Base-by-base conservation (phyloP, 495 filamentous ascomycete genomes). In the Tetracladium marchalianum region DNA sequence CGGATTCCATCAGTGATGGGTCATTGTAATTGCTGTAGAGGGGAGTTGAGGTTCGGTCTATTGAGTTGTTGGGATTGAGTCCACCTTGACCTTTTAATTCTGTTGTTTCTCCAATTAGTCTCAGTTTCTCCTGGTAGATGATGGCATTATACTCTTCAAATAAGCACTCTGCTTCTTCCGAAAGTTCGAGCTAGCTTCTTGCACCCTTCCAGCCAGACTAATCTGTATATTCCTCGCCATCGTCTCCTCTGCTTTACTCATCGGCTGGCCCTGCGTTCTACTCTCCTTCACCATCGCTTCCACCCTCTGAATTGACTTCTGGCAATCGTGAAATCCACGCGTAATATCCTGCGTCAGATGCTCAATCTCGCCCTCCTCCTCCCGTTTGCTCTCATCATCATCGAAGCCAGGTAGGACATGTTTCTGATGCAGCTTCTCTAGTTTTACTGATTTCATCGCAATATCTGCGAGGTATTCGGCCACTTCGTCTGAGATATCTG, bases 141-240 rank as follows among this genome's bases (percentile, higher is more conserved):
- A n/a, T n/a, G n/a, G n/a, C n/a, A n/a, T 43, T 72, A 49, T 69
- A 95, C 90, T 97, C 60, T 90, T 95, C 44, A 98, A 66, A 65
- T 98, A 98, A 35, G 82, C 85, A 63, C 88, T 88, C 67, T 98
- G 92, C 66, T 95, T 96, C 72, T 95, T 97, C 44, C 92, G 73
- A 59, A 98, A 98, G 44, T 75, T 71, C 10, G 90, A 84, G 66
- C 87, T 94, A n/a, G 83, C 81, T 51, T 97, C 93, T 64, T 95
- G 88, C 1, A 97, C 88, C 45, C 87, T 69, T 8, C 84, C 69
- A 1, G 92, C 92, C 36, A 98, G 75, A 35, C 82, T 86, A 38
- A 95, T 85, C 63, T 95, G 86, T 49, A 97, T 87, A 63, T 98
- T 98, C 67, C 77, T 85, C 33, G 88, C 90, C 89, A 98, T 96